Evolutionary conservation across 768 basidiomycete genomes (phyloP).

Genomic region (Lenzites betulinus): DNA sequence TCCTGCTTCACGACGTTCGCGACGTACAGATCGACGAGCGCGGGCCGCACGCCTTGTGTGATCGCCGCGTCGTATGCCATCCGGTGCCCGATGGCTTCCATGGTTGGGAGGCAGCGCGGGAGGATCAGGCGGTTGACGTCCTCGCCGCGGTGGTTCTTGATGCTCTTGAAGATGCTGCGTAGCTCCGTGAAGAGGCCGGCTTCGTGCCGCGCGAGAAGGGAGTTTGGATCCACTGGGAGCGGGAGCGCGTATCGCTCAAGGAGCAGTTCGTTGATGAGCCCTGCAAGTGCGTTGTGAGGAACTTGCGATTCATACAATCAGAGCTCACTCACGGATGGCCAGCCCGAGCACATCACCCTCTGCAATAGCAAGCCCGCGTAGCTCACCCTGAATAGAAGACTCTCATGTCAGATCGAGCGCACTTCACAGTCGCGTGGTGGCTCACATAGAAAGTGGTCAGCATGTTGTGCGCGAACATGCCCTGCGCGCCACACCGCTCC

Average conservation of each 20-base stretch:
- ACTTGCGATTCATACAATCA: background rate
- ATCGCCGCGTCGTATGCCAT: slow-evolving; percentile 38
- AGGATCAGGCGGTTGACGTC: slow-evolving; percentile 48
- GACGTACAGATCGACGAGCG: slow-evolving; percentile 32
- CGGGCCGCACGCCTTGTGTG: slow-evolving; percentile 26
- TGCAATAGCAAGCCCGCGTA: slow-evolving; percentile 44
- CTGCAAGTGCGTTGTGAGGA: slow-evolving; percentile 39
- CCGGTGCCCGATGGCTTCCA: slow-evolving; percentile 36
- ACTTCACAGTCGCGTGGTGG: too few species aligned
- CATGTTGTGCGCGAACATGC: slow-evolving; percentile 41
- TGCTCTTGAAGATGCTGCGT: slow-evolving; percentile 10
- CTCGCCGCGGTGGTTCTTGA: slow-evolving; percentile 47
- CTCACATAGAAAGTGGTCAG: slow-evolving; percentile 36
- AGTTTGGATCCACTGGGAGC: slow-evolving; percentile 42
- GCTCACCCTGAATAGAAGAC: slow-evolving; percentile 41
- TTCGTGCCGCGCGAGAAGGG: slow-evolving; percentile 55
- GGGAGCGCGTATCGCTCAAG: slow-evolving; percentile 55
- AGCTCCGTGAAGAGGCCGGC: slow-evolving; percentile 37
- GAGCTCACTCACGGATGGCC: slow-evolving; percentile 37
- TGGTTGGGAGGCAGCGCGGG: slow-evolving; percentile 21
- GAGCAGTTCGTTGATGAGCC: slow-evolving; percentile 58
- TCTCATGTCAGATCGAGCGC: too few species aligned
- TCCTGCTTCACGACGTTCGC: slow-evolving; percentile 30
- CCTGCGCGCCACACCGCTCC: slow-evolving; percentile 48
- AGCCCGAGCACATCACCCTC: slow-evolving; percentile 48